Evolutionary conservation across 208 protist species (phyloP).

Genomic region (Angomonas ambiguus): DNA sequence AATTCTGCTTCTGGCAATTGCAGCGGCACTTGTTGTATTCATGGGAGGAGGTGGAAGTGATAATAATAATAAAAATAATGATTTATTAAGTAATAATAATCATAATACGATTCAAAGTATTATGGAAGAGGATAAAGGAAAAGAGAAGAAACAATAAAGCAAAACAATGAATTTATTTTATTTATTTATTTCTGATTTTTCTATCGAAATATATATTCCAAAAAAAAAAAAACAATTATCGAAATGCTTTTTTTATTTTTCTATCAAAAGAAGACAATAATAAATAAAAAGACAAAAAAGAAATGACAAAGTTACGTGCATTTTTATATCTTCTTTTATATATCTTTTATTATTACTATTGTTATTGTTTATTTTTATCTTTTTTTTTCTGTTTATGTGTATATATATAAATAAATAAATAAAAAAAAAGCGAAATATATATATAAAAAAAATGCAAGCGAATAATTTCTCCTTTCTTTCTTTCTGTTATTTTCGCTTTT

Average conservation of each 20-base stretch:
- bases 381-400: no score
- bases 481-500: background rate
- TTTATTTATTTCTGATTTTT: no score
- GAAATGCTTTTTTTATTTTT: no score
- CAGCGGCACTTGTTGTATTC: background rate
- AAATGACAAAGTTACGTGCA: background rate
- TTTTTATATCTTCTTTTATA: no score
- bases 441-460: background rate
- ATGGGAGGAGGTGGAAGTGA: no score
- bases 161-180: background rate
- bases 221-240: no score
- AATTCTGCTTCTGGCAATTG: background rate
- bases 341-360: conserved; percentile 1
- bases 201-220: no score
- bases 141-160: background rate
- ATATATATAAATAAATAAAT: no score
- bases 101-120: background rate
- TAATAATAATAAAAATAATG: no score
- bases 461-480: background rate
- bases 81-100: conserved; percentile 5
- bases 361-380: background rate
- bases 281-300: background rate
- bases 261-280: background rate
- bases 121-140: no score
- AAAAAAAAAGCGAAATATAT: background rate